Evolutionary conservation across 805 yeast genomes (phyloP), one percentile per base, ranked within the genome.

Genomic region (Wickerhamiella siamensis): DNA sequence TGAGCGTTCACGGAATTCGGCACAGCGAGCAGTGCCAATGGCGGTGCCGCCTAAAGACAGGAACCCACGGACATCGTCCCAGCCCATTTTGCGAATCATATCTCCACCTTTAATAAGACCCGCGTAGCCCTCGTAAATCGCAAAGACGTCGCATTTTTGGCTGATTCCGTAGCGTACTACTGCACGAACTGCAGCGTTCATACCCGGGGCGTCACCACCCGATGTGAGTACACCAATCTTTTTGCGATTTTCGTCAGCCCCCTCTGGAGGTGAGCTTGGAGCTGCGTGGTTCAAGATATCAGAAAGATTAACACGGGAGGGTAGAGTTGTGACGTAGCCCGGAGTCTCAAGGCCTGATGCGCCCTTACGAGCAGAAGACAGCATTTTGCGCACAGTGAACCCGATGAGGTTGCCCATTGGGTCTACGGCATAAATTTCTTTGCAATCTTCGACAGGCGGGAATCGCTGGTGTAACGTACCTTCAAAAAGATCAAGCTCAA

Each of bases 161-260:
- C 69, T 74, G 49, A 91, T 83, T 47, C 94, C 95, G 2, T 95
- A 75, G 53, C 98, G 74, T 6, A 88, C 95, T 45, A 91, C 94
- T 0, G 97, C 94, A 48, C 98, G 72, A 5, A 91, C 98, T 21
- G 79, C 83, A 4, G 96, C 88, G 62, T 86, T 84, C 98, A 91
- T 91, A 55, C 99, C 99, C 24, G 93, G 98, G 41, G 97, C 82
- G 59, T 91, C 99, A 63, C 99, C 98, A 53, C 98, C 98, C 1
- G 95, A 83, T 4, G 97, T 91, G 88, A 91, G 86, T 39, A 91
- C 91, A 4, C 94, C 98, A 49, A 91, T 83, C 51, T 76, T 74
- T 61, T 75, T 56, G 31, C 51, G 48, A 19, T 47, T 51, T 20
- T 37, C 43, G 36, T 24, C 42, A 12, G 47, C 37, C 22, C 18